phyloP scores from a whole-genome alignment of 257 asterid genomes.

The Solanum clarkiae region DNA sequence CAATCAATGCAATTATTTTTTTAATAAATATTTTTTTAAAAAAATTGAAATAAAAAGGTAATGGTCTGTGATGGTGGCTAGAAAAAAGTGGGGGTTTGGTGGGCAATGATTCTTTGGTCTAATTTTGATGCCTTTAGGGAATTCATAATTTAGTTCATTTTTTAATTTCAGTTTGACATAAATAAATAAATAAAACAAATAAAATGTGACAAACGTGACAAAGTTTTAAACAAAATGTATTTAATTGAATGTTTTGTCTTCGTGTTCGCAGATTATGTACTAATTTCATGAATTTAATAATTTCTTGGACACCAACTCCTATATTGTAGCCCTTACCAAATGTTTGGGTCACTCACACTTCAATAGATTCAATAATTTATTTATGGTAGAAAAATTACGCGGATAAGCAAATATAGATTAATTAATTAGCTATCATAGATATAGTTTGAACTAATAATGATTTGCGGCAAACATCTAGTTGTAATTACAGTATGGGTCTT shows the following conservation, averaged over 20 bases:
- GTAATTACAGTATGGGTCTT: too few relatives aligned
- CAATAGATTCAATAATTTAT: too few relatives aligned
- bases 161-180: neutral
- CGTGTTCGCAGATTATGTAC: neutral
- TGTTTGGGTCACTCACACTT: accelerated
- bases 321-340: neutral
- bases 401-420: too few relatives aligned
- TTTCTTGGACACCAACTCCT: neutral
- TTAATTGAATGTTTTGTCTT: neutral
- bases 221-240: neutral
- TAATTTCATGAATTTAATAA: neutral
- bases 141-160: neutral
- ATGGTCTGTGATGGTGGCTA: neutral
- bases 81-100: neutral
- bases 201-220: neutral
- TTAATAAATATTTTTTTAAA: neutral
- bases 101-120: neutral
- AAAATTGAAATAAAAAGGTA: neutral
- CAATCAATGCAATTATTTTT: neutral
- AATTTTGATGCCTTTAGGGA: neutral
- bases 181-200: neutral
- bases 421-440: too few relatives aligned
- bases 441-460: too few relatives aligned
- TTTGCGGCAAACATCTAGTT: accelerated
- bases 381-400: accelerated